Percentiles rank a stretch among this genome's conserved stretches.
Evolutionary conservation across 2,329 filamentous ascomycete species (phyloP).

Genomic region (Nannizziopsis arthrosporioides): DNA sequence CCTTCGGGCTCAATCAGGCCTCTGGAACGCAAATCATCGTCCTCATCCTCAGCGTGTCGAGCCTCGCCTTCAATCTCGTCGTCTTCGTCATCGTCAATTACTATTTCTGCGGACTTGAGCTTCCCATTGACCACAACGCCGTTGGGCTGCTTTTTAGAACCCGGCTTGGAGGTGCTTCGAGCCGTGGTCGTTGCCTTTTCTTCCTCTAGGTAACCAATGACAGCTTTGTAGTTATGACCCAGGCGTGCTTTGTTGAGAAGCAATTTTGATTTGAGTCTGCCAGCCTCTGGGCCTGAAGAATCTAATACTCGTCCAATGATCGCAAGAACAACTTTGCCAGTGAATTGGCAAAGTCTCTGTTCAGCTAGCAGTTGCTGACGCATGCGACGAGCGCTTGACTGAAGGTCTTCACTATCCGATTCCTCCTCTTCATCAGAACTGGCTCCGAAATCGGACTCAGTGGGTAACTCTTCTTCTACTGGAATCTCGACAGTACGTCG

Average conservation of each 20-base stretch:
- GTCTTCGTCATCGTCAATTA: constrained; percentile 34
- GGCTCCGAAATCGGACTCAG: constrained; percentile 49
- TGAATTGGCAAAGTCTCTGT: constrained; percentile 72
- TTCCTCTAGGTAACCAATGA: constrained; percentile 68
- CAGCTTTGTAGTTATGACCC: constrained; percentile 74
- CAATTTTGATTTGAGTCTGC: constrained; percentile 58
- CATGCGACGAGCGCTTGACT: constrained; percentile 41
- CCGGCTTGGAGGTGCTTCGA: constrained; percentile 10
- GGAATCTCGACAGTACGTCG: constrained; percentile 31
- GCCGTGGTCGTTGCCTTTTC: constrained; percentile 36
- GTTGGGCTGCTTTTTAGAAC: constrained; percentile 2
- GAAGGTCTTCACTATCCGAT: constrained; percentile 32
- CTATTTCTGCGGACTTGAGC: constrained; percentile 32
- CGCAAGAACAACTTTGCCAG: constrained; percentile 71
- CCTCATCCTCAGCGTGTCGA: constrained; percentile 29
- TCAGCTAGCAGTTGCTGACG: constrained; percentile 64
- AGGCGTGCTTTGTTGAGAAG: constrained; percentile 68
- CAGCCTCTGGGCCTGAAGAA: constrained; percentile 45
- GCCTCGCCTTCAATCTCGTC: constrained; percentile 22
- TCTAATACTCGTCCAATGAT: constrained; percentile 67
- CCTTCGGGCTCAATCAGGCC: constrained; percentile 28
- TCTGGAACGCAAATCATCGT: constrained; percentile 29
- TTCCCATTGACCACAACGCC: constrained; percentile 22
- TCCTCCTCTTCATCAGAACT: constrained; percentile 35
- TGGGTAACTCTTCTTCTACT: constrained; percentile 50